These are phyloP conservation scores for Aureobasidium lini DNA, from an alignment of 2,329 filamentous ascomycete genomes.

Conservation along the genomic window DNA sequence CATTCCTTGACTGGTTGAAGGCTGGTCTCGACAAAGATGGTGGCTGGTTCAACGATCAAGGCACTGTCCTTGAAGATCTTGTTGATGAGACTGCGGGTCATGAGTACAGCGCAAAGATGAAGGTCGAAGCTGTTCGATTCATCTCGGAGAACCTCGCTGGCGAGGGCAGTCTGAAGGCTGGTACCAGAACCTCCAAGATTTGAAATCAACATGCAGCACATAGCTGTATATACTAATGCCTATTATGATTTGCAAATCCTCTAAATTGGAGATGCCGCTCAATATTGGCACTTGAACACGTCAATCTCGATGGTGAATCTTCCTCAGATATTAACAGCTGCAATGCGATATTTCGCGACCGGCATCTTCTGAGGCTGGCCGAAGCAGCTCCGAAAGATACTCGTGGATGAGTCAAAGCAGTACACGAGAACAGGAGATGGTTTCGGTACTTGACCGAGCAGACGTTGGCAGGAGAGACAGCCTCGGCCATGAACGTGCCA, in stretches of 20 bases:
- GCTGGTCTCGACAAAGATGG: constrained; percentile 36
- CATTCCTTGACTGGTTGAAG: constrained; percentile 57
- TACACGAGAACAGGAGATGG: background rate
- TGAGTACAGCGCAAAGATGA: constrained; percentile 61
- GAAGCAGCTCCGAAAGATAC: background rate
- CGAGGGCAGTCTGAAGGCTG: constrained; percentile 15
- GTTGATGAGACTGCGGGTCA: constrained; percentile 65
- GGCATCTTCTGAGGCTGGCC: background rate
- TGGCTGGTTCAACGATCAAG: constrained; percentile 49
- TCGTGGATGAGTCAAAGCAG: constrained; percentile 3
- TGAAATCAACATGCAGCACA: background rate
- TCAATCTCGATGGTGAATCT: too few relatives aligned
- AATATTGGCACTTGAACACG: too few relatives aligned
- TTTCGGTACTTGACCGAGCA: constrained; percentile 1
- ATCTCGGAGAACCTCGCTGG: constrained; percentile 39
- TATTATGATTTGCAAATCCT: too few relatives aligned
- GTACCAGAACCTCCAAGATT: constrained; percentile 14
- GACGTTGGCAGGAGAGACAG: background rate
- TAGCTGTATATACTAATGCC: background rate
- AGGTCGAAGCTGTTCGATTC: constrained; percentile 57
- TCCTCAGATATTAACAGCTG: too few relatives aligned
- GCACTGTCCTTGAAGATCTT: constrained; percentile 54
- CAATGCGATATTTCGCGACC: background rate
- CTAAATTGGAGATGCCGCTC: too few relatives aligned
- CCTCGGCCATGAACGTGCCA: constrained; percentile 1